Evolutionary conservation across 2,329 filamentous ascomycete genomes (phyloP).

Genomic region (Penicillium sp.): DNA sequence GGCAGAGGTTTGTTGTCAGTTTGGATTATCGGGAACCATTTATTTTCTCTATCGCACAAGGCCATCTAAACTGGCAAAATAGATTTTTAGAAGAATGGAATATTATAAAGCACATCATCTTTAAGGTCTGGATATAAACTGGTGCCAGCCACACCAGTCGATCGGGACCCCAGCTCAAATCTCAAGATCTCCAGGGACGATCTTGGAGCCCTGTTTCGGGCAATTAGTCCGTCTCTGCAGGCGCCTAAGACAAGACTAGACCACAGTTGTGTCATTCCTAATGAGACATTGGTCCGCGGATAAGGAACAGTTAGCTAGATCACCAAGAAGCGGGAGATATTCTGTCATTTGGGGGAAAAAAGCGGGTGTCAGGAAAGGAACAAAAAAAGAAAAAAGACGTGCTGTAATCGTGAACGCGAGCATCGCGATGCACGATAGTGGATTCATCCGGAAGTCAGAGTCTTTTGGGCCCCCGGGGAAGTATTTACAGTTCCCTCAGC

Average conservation of each 20-base stretch:
- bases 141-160: conserved; percentile 18
- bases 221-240: conserved; percentile 26
- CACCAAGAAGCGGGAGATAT: conserved; percentile 1
- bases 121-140: conserved; percentile 4
- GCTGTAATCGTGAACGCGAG: conserved; percentile 10
- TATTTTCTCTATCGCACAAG: too few relatives aligned
- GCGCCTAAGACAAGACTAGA: conserved; percentile 4
- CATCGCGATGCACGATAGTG: conserved; percentile 13
- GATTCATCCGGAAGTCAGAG: conserved; percentile 10
- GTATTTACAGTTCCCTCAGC: conserved; percentile 11
- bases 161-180: conserved; percentile 18
- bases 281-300: conserved; percentile 2
- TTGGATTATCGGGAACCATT: too few relatives aligned
- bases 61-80: too few relatives aligned
- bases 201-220: conserved; percentile 21
- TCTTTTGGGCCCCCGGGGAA: conserved; percentile 18
- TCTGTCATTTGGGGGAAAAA: neutral
- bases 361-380: neutral
- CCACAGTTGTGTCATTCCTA: neutral
- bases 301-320: neutral
- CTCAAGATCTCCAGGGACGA: conserved; percentile 20
- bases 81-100: neutral
- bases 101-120: too few relatives aligned
- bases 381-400: neutral
- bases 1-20: too few relatives aligned